phyloP scores from a whole-genome alignment of 208 protist species.

The Tritrichomonas musculus region DNA sequence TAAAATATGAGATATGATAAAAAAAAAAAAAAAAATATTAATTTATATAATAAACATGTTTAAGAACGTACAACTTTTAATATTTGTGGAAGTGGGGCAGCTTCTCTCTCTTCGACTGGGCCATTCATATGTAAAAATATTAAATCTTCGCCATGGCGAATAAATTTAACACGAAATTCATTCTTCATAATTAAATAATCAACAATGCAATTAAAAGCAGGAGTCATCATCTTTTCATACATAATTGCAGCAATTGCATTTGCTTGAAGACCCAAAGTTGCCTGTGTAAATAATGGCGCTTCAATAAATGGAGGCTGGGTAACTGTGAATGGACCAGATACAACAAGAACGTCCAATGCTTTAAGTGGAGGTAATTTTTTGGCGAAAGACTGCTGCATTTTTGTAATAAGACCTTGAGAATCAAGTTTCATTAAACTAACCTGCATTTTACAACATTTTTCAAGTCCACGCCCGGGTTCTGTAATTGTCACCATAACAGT shows the following conservation, averaged over 20 bases:
- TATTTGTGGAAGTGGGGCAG: not conserved
- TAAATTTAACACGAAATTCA: not conserved
- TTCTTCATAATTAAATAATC: not conserved
- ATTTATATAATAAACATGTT: too few species aligned
- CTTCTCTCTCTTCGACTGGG: not conserved
- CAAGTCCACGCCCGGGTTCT: not conserved
- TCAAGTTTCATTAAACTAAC: conserved; percentile 14
- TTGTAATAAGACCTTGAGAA: not conserved
- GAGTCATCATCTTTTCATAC: not conserved
- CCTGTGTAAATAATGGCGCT: not conserved
- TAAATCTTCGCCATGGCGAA: not conserved
- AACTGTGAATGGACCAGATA: not conserved
- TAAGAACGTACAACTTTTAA: not conserved
- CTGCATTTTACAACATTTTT: conserved; percentile 1
- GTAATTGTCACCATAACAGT: not conserved
- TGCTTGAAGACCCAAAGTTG: not conserved
- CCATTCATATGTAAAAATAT: not conserved
- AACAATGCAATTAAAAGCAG: not conserved
- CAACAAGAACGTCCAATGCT: not conserved
- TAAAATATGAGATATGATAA: too few species aligned
- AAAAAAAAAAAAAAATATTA: too few species aligned
- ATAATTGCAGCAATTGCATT: not conserved
- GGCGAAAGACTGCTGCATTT: not conserved
- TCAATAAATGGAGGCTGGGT: not conserved
- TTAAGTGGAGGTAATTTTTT: not conserved